Evolutionary conservation across 1,139 yeast genomes (phyloP).

Genomic region (Geotrichum aggregatum): DNA sequence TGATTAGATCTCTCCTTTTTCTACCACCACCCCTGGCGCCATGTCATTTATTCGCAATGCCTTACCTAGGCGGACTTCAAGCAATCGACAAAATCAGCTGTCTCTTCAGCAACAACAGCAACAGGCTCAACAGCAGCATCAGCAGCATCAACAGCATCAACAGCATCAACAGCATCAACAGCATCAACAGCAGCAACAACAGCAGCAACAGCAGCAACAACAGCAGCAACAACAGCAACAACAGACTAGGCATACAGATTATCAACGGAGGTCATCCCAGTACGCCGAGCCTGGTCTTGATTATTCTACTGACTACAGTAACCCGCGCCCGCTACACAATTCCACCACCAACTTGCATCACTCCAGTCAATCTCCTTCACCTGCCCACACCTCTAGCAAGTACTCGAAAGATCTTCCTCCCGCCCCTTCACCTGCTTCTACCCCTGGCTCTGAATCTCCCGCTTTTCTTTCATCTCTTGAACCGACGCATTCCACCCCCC

Average conservation of each 20-base stretch:
- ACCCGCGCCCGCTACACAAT: background rate
- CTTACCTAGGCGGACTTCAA: conserved; percentile 16
- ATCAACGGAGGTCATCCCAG: no score
- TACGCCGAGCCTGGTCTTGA: background rate
- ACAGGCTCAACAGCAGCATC: conserved; percentile 2
- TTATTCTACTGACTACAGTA: background rate
- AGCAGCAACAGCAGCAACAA: conserved; percentile 3
- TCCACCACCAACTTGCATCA: conserved; percentile 8
- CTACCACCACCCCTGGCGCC: background rate
- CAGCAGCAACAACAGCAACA: background rate
- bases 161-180: conserved; percentile 6
- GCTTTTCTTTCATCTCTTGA: background rate
- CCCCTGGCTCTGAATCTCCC: background rate
- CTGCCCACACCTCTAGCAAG: background rate
- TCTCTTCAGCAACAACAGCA: background rate
- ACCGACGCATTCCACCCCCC: background rate
- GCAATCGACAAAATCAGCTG: conserved; percentile 1
- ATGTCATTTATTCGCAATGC: conserved; percentile 20
- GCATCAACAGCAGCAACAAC: conserved; percentile 4
- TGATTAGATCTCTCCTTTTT: background rate
- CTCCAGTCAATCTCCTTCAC: background rate
- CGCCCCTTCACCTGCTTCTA: conserved; percentile 1
- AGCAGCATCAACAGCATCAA: conserved; percentile 5
- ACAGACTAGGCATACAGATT: no score
- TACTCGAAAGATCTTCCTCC: conserved; percentile 16